Evolutionary conservation across 106 monocot species (phyloP), one percentile per base, ranked within the genome.

Genomic region (Platanthera guangdongensis): DNA sequence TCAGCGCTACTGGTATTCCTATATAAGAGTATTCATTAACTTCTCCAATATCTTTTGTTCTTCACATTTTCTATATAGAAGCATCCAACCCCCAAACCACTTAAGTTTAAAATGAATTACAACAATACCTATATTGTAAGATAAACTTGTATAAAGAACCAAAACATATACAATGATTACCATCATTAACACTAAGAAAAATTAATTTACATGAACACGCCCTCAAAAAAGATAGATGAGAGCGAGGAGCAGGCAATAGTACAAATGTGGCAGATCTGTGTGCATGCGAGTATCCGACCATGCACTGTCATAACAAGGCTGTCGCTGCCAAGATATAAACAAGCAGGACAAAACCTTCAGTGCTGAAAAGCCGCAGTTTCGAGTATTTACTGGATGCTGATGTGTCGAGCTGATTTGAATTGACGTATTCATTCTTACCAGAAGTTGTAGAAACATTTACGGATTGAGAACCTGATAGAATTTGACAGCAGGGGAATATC

Each of bases 361-460:
- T 28, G 67, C 71, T 28, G 9, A 62, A 15, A 57, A 73, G 75
- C 48, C 77, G 22, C 70, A 53, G 18, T 47, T 47, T 65, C 15
- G 16, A 50, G 46, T 19, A 64, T 46, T 47, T 75, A 63, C 12
- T 46, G 47, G 54, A 28, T 46, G 83, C 68, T 25, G 86, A 80
- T 0, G 80, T 55, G 8, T 83, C 87, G 50, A 86, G 21, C 81
- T 89, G 87, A 18, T 89, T 81, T 12, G 89, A 62, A 54, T 93
- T 91, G 68, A 94, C 19, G 57, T 81, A 88, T 57, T 86, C 84
- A 47, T 78, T 87, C 77, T 83, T 94, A 5, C 83, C 86, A 11
- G 89, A 88, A 28, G 87, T 80, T 55, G 88, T 79, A 15, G 83
- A 69, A 51, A 97, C 93, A 72, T 97, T 97, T 6, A 97, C 93